phyloP scores from a whole-genome alignment of 2,329 filamentous ascomycete genomes.

The Chaetomiaceae sp. region DNA sequence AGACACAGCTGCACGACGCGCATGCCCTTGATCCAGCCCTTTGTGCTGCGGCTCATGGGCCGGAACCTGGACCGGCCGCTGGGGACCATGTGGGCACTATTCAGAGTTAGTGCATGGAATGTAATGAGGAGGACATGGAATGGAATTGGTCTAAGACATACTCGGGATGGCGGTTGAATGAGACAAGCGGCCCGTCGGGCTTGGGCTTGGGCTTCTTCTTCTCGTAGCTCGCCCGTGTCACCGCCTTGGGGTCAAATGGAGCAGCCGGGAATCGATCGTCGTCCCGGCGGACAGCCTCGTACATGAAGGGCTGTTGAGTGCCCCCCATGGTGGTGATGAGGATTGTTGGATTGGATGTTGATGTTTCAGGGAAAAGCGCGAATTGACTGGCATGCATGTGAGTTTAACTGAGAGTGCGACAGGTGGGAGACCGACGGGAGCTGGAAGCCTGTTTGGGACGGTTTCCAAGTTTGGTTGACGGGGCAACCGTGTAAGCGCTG shows the following conservation, averaged over 20 bases:
- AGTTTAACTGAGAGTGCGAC: too few relatives aligned
- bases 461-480: not conserved
- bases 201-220: slow-evolving; percentile 59
- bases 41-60: slow-evolving; percentile 66
- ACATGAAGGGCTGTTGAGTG: slow-evolving; percentile 62
- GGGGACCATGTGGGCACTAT: slow-evolving; percentile 58
- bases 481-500: slow-evolving; percentile 6
- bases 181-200: slow-evolving; percentile 69
- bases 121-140: not conserved
- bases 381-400: not conserved
- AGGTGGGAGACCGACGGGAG: not conserved
- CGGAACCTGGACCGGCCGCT: slow-evolving; percentile 58
- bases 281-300: slow-evolving; percentile 51
- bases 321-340: slow-evolving; percentile 30
- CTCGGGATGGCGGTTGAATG: slow-evolving; percentile 86
- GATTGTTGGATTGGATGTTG: not conserved
- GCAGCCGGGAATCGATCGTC: slow-evolving; percentile 51
- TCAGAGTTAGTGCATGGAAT: not conserved
- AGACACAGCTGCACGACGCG: slow-evolving; percentile 66
- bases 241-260: slow-evolving; percentile 81
- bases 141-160: slow-evolving; percentile 39
- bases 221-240: slow-evolving; percentile 73
- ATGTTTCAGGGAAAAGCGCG: not conserved
- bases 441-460: not conserved
- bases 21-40: slow-evolving; percentile 64